Evolutionary conservation across 2,329 filamentous ascomycete genomes (phyloP).

Genomic region (Fusarium siculi): DNA sequence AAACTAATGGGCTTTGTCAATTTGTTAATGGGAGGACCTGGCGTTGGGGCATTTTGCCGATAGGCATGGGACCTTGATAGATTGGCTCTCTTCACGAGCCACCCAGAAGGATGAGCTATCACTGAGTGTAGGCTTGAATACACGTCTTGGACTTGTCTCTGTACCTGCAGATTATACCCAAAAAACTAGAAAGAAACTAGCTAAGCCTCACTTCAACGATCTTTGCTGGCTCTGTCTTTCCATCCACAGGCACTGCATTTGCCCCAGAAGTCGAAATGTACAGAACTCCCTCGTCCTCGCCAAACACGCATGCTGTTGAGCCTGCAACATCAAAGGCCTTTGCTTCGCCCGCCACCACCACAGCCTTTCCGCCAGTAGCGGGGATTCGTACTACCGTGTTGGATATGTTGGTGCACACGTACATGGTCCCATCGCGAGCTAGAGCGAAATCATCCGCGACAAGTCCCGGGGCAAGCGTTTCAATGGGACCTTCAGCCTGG

Average conservation of each 20-base stretch:
- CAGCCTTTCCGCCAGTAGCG: neutral
- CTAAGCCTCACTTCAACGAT: conserved; percentile 24
- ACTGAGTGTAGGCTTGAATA: conserved; percentile 10
- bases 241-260: conserved; percentile 24
- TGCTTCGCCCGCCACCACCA: conserved; percentile 14
- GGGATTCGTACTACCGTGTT: conserved; percentile 30
- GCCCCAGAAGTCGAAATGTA: conserved; percentile 33
- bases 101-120: conserved; percentile 6
- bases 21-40: conserved; percentile 40
- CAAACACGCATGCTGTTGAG: conserved; percentile 28
- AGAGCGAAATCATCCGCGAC: conserved; percentile 33
- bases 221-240: conserved; percentile 37
- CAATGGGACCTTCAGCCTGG: conserved; percentile 9
- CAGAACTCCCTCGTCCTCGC: conserved; percentile 9
- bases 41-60: conserved; percentile 41
- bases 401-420: conserved; percentile 32
- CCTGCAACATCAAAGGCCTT: conserved; percentile 20
- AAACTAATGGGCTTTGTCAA: conserved; percentile 28
- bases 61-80: conserved; percentile 38
- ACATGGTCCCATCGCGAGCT: conserved; percentile 31
- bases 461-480: conserved; percentile 25
- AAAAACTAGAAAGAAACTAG: neutral
- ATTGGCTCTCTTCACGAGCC: conserved; percentile 27
- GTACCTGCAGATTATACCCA: neutral
- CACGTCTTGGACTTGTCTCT: neutral